These are phyloP conservation scores for Ustilago bromivora DNA, from an alignment of 1,284 basidiomycete species.

Conservation along the genomic window DNA sequence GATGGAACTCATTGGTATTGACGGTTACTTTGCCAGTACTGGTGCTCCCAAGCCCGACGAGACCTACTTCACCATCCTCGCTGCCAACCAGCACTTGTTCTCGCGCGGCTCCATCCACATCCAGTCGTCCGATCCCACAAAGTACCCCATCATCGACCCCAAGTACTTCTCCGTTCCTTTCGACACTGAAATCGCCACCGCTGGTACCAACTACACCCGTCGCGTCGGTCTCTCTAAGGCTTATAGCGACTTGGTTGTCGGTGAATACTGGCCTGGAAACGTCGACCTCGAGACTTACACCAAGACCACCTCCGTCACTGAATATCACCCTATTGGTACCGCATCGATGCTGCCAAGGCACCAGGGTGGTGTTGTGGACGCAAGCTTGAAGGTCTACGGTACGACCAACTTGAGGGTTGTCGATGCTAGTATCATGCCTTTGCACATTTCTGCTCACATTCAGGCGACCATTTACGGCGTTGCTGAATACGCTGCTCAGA, in stretches of 20 bases:
- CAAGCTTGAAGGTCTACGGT: conserved; percentile 77
- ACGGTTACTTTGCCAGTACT: conserved; percentile 63
- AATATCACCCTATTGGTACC: conserved; percentile 74
- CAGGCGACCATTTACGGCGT: conserved; percentile 65
- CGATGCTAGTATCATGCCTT: conserved; percentile 69
- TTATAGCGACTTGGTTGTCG: conserved; percentile 51
- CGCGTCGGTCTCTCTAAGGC: conserved; percentile 44
- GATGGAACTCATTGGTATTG: conserved; percentile 66
- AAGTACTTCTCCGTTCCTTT: conserved; percentile 72
- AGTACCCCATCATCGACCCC: conserved; percentile 76
- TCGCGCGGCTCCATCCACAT: conserved; percentile 73
- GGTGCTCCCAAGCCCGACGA: conserved; percentile 53
- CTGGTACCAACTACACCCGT: conserved; percentile 61
- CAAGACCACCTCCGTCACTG: conserved; percentile 60
- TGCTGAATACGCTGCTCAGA: conserved; percentile 70
- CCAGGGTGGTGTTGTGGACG: conserved; percentile 78
- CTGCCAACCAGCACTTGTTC: conserved; percentile 76
- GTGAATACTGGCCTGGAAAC: conserved; percentile 58
- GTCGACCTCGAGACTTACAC: conserved; percentile 67
- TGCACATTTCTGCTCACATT: conserved; percentile 74
- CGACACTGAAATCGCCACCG: conserved; percentile 57
- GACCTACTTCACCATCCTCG: conserved; percentile 64
- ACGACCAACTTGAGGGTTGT: conserved; percentile 75
- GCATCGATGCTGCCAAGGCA: conserved; percentile 77
- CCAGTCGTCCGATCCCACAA: conserved; percentile 74